Conservation (phyloP, 331 rosid species). For the Malus hybrid region DNA sequence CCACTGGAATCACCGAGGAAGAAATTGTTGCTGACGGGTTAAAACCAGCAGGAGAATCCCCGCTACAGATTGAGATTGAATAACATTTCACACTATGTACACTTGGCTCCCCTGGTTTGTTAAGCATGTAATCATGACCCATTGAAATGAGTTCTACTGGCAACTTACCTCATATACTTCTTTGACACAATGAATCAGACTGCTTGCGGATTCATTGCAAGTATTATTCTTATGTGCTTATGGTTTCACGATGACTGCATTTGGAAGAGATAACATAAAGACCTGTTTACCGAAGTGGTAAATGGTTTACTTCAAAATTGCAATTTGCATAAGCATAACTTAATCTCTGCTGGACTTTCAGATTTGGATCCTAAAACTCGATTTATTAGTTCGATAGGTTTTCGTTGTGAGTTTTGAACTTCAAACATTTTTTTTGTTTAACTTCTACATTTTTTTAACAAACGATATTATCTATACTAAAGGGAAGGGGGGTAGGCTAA, state of each 20-base stretch:
- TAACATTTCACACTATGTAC: constrained; percentile 6
- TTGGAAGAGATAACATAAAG: neutral
- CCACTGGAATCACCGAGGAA: constrained; percentile 57
- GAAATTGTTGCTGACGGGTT: constrained; percentile 40
- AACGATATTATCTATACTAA: too few species aligned
- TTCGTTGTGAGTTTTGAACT: neutral
- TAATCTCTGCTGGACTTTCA: neutral
- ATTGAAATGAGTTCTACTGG: neutral
- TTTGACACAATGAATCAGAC: neutral
- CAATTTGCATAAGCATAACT: neutral
- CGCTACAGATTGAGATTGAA: constrained; percentile 72
- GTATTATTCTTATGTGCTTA: neutral
- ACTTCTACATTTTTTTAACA: too few species aligned
- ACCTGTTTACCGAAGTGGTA: neutral
- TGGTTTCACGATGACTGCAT: neutral
- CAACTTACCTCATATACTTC: neutral
- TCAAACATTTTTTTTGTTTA: neutral
- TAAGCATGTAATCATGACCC: neutral
- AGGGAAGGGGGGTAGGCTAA: too few species aligned
- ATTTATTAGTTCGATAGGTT: neutral
- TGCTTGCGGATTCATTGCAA: neutral
- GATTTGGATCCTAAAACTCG: neutral
- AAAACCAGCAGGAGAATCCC: constrained; percentile 36
- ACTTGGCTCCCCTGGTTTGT: neutral
- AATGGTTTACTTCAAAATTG: neutral